Evolutionary conservation across 176 grass and related monocot genomes (phyloP), one percentile per base, ranked within the genome.

Genomic region (Typha latifolia): DNA sequence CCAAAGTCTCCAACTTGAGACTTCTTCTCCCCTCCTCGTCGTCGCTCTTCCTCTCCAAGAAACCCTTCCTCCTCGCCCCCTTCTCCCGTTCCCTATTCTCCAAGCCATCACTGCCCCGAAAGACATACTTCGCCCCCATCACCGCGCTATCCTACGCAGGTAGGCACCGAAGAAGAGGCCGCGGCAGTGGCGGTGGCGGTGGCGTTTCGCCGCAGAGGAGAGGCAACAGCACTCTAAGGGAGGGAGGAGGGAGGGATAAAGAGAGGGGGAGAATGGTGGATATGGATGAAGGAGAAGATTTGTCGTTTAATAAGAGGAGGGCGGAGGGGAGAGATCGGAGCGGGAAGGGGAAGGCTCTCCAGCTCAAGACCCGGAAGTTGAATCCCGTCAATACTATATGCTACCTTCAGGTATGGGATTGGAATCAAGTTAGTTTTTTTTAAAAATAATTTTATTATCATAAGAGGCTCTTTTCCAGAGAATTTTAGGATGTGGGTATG

Each of bases 371-470:
- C 31, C 85, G 93, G 26, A 96, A 74, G 86, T 79, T 88, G 61
- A 96, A 96, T 76, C 93, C 93, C 71, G 70, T 96, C 75, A 96
- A 79, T 72, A 96, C 93, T 48, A 91, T 82, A 19, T 91, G 85
- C 63, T 91, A 91, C 71, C 85, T 91, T 49, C 93, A 96, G 93
- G 93, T 96, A 63, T 43, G 77, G 12, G 3, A 19, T 12, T 12
- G 31, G 14, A 34, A 22, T 43, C 11, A 8, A 53, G 23, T 27
- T 74, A 12, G 2, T 49, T 24, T 22, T 62, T 15, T 51, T n/a
- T n/a, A n/a, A n/a, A n/a, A n/a, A n/a, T n/a, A n/a, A n/a, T n/a
- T n/a, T 52, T n/a, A 21, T 63, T 61, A 52, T 16, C 24, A 31
- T 72, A 10, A 16, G 16, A 37, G 32, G 1, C 20, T 63, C 11